phyloP scores from a whole-genome alignment of 768 basidiomycete genomes.

The Rickenella mellea region DNA sequence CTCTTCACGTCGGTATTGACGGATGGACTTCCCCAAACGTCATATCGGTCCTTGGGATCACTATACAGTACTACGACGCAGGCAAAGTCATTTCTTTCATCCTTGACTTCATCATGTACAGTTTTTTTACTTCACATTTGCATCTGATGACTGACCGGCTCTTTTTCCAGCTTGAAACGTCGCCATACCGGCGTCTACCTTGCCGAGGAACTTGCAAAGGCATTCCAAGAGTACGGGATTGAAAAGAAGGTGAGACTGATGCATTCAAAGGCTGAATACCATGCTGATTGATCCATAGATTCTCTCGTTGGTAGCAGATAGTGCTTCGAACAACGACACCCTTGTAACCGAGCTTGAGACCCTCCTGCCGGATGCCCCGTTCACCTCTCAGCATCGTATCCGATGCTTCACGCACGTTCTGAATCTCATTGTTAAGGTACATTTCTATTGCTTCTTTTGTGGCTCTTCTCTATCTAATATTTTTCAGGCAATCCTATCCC shows the following conservation, averaged over 20 bases:
- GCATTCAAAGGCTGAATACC: no score
- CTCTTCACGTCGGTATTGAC: slow-evolving; percentile 19
- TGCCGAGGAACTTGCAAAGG: neutral
- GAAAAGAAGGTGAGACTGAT: slow-evolving; percentile 1
- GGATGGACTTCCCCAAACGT: slow-evolving; percentile 22
- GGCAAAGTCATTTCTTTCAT: slow-evolving; percentile 12
- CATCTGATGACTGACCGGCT: no score
- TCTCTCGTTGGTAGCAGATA: neutral
- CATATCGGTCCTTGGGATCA: slow-evolving; percentile 19
- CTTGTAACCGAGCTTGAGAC: no score
- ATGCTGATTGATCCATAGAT: neutral
- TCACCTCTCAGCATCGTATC: slow-evolving; percentile 2
- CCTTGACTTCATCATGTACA: slow-evolving; percentile 14
- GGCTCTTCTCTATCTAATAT: neutral
- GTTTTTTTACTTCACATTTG: no score
- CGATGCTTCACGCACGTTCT: slow-evolving; percentile 12
- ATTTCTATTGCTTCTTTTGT: no score
- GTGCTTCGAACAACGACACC: neutral
- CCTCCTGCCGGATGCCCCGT: neutral
- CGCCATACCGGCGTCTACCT: slow-evolving; percentile 3
- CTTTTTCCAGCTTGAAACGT: no score
- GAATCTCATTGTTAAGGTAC: slow-evolving; percentile 14
- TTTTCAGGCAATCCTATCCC: slow-evolving; percentile 16
- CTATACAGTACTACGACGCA: slow-evolving; percentile 12
- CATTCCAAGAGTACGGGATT: slow-evolving; percentile 1